Evolutionary conservation across 306 rosid genomes (phyloP), one percentile per base, ranked within the genome.

Genomic region (Quercus variabilis): DNA sequence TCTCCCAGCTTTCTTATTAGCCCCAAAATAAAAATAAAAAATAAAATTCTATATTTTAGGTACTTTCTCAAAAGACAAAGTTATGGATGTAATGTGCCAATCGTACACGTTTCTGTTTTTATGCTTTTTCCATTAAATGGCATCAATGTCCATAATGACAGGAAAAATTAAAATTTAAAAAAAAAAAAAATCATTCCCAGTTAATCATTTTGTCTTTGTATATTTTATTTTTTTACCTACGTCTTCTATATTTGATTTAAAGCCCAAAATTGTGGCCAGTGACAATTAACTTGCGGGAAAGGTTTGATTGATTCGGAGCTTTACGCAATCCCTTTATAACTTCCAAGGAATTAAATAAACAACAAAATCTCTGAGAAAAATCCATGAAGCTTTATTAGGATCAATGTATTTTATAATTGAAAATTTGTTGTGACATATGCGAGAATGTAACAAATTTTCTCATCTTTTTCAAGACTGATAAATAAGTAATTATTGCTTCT

Each of bases 141-240:
- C 76, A 79, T 87, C 74, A 51, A 77, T 79, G 75, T 76, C 26
- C 65, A 82, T 87, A 15, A 84, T 80, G 83, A 55, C 63, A 30
- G 6, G 15, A 28, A 6, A 73, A 38, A 6, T 35, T 35, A 6
- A 0, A 5, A 33, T 0, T 0, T 0, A 31, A 76, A 54, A 74
- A 0, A 6, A 76, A 74, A 71, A 56, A 57, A 71, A 43, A 75
- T 81, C 72, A 81, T 81, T 81, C 80, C 30, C 14, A 25, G 3
- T 57, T 21, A 71, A 84, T 84, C 75, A 87, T 82, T 84, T 18
- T 84, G 82, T 76, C 79, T 1, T n/a, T 21, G 15, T 28, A 26
- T 41, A 55, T 12, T 46, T 77, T 59, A 8, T 41, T 49, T n/a
- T 52, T 69, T 75, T 55, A 79, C 79, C 51, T 74, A 64, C 21